phyloP scores from a whole-genome alignment of 805 yeast species.

The Schwanniomyces occidentalis region DNA sequence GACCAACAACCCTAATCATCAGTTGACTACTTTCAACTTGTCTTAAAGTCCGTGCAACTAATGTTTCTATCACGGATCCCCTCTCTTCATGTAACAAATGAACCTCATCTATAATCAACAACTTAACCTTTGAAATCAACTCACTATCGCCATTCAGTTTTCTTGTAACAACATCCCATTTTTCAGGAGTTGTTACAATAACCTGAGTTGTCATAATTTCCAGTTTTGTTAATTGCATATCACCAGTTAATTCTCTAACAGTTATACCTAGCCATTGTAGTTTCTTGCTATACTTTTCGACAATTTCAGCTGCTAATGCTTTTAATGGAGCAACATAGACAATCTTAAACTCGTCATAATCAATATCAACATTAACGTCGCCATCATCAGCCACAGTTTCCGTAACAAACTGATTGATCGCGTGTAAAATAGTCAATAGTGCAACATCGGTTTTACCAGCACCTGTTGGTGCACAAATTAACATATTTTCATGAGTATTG shows the following conservation, averaged over 20 bases:
- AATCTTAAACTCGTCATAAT: slow-evolving; percentile 83
- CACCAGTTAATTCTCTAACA: slow-evolving; percentile 91
- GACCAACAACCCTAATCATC: slow-evolving; percentile 90
- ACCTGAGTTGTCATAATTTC: slow-evolving; percentile 83
- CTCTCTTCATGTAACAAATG: slow-evolving; percentile 96
- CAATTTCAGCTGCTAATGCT: slow-evolving; percentile 95
- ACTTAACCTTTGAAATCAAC: slow-evolving; percentile 76
- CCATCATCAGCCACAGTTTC: slow-evolving; percentile 47
- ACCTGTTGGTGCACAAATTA: slow-evolving; percentile 97
- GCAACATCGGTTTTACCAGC: slow-evolving; percentile 98
- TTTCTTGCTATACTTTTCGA: slow-evolving; percentile 78
- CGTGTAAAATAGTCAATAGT: slow-evolving; percentile 71
- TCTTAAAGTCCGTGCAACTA: slow-evolving; percentile 90
- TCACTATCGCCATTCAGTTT: slow-evolving; percentile 89
- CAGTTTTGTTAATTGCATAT: slow-evolving; percentile 83
- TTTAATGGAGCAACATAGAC: slow-evolving; percentile 92
- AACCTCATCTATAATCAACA: slow-evolving; percentile 92
- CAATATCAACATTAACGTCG: slow-evolving; percentile 59
- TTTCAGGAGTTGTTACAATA: slow-evolving; percentile 93
- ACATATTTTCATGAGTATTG: slow-evolving; percentile 89
- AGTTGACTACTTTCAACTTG: slow-evolving; percentile 94
- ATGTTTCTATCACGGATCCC: slow-evolving; percentile 95
- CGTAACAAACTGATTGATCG: slow-evolving; percentile 69
- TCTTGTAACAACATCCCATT: slow-evolving; percentile 97
- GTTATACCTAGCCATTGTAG: slow-evolving; percentile 81